Percentiles rank a stretch among this genome's conserved stretches.
Conservation (phyloP, 345 rosid genomes). For the Eucalyptus cloeziana region DNA sequence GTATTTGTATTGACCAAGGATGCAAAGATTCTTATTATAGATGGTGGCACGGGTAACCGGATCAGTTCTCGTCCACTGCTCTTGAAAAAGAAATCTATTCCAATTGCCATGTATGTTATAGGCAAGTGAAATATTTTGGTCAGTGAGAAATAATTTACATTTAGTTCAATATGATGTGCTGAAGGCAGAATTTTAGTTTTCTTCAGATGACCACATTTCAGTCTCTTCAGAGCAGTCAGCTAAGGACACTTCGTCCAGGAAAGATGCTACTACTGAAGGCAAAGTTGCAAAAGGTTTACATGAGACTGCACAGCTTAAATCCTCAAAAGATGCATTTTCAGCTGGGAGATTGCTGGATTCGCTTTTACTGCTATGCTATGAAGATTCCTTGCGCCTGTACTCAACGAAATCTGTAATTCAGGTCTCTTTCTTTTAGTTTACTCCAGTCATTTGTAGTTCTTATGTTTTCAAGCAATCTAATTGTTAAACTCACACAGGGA, state of each 20-base stretch:
- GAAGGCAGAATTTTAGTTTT: background rate
- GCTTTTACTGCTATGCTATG: constrained; percentile 45
- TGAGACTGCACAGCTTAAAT: constrained; percentile 8
- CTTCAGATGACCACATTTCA: background rate
- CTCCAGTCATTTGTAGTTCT: background rate
- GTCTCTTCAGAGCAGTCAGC: background rate
- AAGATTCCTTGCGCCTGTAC: constrained; percentile 47
- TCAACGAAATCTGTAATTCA: constrained; percentile 42
- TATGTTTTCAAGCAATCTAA: constrained; percentile 2
- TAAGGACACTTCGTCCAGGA: constrained; percentile 15
- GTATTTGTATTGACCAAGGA: constrained; percentile 52
- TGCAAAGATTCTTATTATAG: constrained; percentile 40
- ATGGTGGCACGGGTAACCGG: constrained; percentile 38
- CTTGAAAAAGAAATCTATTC: constrained; percentile 27
- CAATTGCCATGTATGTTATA: constrained; percentile 50
- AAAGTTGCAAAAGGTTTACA: constrained; percentile 10
- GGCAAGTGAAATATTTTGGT: constrained; percentile 32
- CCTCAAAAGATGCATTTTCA: constrained; percentile 11
- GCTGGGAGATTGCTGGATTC: constrained; percentile 13
- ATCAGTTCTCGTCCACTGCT: constrained; percentile 21
- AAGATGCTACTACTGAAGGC: constrained; percentile 14
- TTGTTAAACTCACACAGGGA: constrained; percentile 32
- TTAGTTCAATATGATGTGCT: background rate
- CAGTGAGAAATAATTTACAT: background rate
- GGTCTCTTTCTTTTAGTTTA: constrained; percentile 23